Conservation (phyloP, 129 eudicot species). For the Scalesia atractyloides region DNA sequence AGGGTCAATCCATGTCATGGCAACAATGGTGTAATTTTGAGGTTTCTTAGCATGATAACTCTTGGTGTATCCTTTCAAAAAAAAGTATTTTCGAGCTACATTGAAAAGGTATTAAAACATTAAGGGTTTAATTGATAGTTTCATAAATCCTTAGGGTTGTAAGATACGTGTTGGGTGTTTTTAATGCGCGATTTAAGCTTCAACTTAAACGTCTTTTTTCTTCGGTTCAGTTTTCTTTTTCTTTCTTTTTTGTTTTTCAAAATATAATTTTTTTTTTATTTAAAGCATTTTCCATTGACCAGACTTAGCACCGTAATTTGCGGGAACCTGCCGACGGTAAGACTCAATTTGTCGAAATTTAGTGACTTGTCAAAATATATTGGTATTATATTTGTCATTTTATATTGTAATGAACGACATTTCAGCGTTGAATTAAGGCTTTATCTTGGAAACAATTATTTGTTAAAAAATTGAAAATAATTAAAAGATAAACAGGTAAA, state of each 20-base stretch:
- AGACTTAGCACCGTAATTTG: conserved; percentile 33
- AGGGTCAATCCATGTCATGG: too few species aligned
- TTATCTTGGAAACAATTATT: background rate
- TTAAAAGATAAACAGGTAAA: background rate
- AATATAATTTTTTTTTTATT: background rate
- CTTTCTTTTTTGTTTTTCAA: background rate
- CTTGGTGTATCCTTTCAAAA: too few species aligned
- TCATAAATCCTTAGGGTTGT: background rate
- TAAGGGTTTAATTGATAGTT: background rate
- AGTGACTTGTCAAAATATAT: conserved; percentile 15
- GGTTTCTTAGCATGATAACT: too few species aligned
- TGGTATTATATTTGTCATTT: background rate
- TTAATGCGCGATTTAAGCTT: background rate
- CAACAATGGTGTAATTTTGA: too few species aligned
- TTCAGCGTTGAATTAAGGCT: background rate
- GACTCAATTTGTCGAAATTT: conserved; percentile 31
- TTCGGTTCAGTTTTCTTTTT: background rate
- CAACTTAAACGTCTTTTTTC: background rate
- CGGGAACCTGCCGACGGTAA: conserved; percentile 39
- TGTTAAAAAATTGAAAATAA: background rate
- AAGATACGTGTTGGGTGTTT: background rate
- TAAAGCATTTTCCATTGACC: conserved; percentile 15
- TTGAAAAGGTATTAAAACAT: background rate
- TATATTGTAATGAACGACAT: background rate
- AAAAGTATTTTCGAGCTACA: background rate